Conservation (phyloP, 1,284 basidiomycete genomes). For the Heterobasidion irregulare region DNA sequence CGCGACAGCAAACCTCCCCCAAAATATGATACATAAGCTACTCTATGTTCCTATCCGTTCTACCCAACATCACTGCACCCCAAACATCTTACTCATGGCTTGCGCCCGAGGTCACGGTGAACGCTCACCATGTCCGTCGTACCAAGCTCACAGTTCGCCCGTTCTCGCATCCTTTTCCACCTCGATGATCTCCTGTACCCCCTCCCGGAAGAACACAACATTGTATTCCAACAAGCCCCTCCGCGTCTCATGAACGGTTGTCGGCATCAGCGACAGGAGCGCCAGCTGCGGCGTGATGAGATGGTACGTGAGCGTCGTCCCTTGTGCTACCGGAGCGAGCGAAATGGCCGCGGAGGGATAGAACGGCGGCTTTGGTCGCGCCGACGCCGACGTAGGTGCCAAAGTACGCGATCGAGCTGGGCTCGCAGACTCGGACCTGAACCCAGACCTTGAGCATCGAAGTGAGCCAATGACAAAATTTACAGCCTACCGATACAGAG, state of each 20-base stretch:
- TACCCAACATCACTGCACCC: neutral
- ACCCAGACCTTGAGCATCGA: neutral
- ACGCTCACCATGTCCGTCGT: neutral
- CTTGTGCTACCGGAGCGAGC: slow-evolving; percentile 52
- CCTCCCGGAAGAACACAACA: slow-evolving; percentile 80
- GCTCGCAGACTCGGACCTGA: slow-evolving; percentile 22
- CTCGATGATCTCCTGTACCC: slow-evolving; percentile 68
- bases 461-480: neutral
- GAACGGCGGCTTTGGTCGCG: slow-evolving; percentile 22
- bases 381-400: slow-evolving; percentile 2
- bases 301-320: slow-evolving; percentile 81
- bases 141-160: neutral
- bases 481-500: neutral
- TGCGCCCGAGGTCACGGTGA: neutral
- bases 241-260: slow-evolving; percentile 69
- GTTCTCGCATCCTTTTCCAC: slow-evolving; percentile 51
- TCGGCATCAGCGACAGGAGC: slow-evolving; percentile 75
- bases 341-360: slow-evolving; percentile 50
- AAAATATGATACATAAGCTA: no score
- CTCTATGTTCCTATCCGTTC: no score
- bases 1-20: no score
- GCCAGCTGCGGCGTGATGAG: slow-evolving; percentile 78
- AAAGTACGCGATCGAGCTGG: slow-evolving; percentile 11
- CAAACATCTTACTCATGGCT: neutral
- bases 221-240: slow-evolving; percentile 90